Evolutionary conservation across 495 filamentous ascomycete species (phyloP).

Genomic region (Aspergillus indologenus): DNA sequence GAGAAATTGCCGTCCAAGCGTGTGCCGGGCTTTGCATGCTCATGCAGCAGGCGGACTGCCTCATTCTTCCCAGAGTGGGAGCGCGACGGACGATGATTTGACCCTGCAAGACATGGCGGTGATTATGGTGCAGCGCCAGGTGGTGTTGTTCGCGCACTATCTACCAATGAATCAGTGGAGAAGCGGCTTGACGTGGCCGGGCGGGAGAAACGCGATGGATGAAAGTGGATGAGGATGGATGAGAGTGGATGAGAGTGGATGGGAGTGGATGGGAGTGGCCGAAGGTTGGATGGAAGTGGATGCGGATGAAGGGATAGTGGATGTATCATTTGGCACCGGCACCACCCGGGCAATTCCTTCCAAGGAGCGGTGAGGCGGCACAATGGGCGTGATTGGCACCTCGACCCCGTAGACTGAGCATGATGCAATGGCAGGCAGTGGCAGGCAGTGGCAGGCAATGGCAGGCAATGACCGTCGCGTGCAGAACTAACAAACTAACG

Average conservation of each 20-base stretch:
- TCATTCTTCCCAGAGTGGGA: slow-evolving; percentile 22
- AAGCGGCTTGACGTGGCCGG: slow-evolving; percentile 22
- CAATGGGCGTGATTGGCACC: not conserved
- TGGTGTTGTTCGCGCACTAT: slow-evolving; percentile 13
- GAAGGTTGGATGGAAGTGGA: not conserved
- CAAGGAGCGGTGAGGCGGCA: slow-evolving; percentile 35
- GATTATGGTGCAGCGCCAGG: slow-evolving; percentile 25
- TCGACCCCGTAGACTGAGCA: not conserved
- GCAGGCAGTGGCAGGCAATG: not conserved
- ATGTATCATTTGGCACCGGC: slow-evolving; percentile 6
- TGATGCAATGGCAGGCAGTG: not conserved
- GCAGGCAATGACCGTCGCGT: slow-evolving; percentile 3
- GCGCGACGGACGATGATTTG: slow-evolving; percentile 26
- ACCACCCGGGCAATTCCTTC: slow-evolving; percentile 12
- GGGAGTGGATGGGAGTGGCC: too few relatives aligned
- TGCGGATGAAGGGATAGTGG: not conserved
- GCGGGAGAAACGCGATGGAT: not conserved
- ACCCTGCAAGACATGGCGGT: slow-evolving; percentile 30
- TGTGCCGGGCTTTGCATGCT: slow-evolving; percentile 31
- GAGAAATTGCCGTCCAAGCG: slow-evolving; percentile 29
- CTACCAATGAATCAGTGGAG: slow-evolving; percentile 14
- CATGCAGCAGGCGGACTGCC: slow-evolving; percentile 25
- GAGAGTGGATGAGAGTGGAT: not conserved
- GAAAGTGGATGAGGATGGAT: not conserved
- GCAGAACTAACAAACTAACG: slow-evolving; percentile 8